Conservation (phyloP, 148 eudicot genomes). For the Cornus controversa region DNA sequence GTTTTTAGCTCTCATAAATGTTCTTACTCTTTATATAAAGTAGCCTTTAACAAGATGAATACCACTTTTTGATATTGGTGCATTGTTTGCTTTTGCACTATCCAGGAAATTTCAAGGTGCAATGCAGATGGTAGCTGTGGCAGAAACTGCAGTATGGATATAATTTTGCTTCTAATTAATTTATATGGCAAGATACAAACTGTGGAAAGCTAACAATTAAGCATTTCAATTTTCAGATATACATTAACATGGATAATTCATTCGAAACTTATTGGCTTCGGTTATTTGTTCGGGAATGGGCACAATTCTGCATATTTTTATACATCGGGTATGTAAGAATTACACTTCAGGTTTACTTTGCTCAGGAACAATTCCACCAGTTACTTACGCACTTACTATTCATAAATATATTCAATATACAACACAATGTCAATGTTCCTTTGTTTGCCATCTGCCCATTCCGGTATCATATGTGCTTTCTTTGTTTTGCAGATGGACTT, state of each 20-base stretch:
- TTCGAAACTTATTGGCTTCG: conserved; percentile 78
- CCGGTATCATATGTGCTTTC: neutral
- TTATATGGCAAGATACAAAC: neutral
- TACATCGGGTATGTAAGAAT: conserved; percentile 67
- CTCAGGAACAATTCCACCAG: neutral
- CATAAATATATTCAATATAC: too few species aligned
- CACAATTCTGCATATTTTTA: conserved; percentile 77
- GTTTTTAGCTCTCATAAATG: neutral
- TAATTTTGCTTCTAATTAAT: neutral
- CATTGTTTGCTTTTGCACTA: conserved; percentile 10
- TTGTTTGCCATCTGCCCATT: neutral
- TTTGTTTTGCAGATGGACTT: conserved; percentile 69
- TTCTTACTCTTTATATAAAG: neutral
- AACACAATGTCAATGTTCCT: neutral
- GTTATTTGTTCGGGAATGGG: conserved; percentile 81
- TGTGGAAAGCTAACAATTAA: neutral
- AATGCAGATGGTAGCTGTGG: conserved; percentile 77
- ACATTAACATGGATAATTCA: conserved; percentile 70
- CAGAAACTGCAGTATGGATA: conserved; percentile 65
- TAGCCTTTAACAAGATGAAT: neutral
- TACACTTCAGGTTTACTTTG: neutral
- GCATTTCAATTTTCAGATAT: conserved; percentile 46
- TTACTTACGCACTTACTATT: neutral
- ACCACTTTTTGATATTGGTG: neutral
- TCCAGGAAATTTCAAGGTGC: conserved; percentile 83